phyloP scores from a whole-genome alignment of 345 rosid genomes.

The Salix viminalis region DNA sequence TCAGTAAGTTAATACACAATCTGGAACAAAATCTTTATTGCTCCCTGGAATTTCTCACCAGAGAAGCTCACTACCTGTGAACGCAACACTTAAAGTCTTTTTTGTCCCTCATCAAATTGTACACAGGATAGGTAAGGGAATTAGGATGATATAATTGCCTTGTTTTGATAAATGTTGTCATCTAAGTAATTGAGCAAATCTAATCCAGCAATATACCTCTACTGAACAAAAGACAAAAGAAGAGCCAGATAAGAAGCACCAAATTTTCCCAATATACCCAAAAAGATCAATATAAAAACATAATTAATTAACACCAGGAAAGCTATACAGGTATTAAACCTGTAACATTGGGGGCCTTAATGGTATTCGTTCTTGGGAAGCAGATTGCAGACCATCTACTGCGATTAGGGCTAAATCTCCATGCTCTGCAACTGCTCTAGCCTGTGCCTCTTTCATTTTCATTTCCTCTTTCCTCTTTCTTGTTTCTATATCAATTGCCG shows the following conservation, averaged over 20 bases:
- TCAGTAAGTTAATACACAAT: neutral
- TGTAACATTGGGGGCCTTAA: conserved; percentile 95
- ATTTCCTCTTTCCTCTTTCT: conserved; percentile 83
- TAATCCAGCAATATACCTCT: neutral
- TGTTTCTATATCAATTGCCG: conserved; percentile 84
- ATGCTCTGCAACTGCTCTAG: conserved; percentile 86
- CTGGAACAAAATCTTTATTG: no score
- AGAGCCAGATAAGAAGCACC: neutral
- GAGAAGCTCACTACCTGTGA: neutral
- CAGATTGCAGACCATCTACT: conserved; percentile 64
- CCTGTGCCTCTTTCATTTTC: conserved; percentile 85
- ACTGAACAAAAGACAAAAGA: neutral
- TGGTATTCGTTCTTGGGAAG: conserved; percentile 60
- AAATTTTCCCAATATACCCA: neutral
- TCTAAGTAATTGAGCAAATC: neutral
- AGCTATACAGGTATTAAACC: conserved; percentile 37
- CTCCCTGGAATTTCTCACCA: no score
- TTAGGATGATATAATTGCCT: no score
- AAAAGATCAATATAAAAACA: neutral
- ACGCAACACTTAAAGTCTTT: neutral
- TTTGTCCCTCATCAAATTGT: neutral
- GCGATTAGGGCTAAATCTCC: conserved; percentile 91
- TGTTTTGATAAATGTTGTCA: no score
- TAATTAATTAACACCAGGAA: neutral
- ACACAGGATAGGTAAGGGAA: neutral